These are phyloP conservation scores for Trypanosomatidae sp. DNA, from an alignment of 208 protist species.

Conservation along the genomic window DNA sequence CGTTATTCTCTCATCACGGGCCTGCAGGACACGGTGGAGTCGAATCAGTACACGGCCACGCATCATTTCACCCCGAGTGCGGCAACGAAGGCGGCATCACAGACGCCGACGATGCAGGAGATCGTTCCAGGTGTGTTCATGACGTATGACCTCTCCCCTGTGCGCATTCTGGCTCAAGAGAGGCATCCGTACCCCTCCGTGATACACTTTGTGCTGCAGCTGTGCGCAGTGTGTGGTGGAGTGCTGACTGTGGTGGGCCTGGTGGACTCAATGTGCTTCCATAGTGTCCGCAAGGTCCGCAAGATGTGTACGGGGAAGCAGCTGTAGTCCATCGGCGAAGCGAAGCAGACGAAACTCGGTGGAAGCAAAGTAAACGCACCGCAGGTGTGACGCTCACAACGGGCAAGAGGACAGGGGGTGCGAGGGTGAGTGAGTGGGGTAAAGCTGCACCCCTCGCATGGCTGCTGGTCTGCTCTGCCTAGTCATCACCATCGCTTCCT, in stretches of 20 bases:
- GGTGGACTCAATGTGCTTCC: conserved; percentile 57
- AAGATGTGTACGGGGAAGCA: conserved; percentile 59
- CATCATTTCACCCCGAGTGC: conserved; percentile 63
- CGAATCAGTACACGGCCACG: conserved; percentile 92
- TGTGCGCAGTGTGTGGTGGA: conserved; percentile 67
- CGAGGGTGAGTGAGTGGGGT: neutral
- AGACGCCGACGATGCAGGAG: neutral
- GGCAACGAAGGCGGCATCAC: neutral
- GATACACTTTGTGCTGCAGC: conserved; percentile 62
- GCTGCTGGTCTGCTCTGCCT: neutral
- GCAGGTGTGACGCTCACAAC: neutral
- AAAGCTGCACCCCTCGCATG: neutral
- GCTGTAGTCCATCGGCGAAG: conserved; percentile 20
- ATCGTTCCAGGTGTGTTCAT: conserved; percentile 84
- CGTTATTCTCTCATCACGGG: conserved; percentile 32
- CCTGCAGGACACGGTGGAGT: conserved; percentile 36
- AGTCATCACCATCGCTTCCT: neutral
- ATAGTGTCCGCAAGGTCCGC: conserved; percentile 32
- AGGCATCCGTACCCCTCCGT: conserved; percentile 57
- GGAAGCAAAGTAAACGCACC: neutral
- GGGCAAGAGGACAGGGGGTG: neutral
- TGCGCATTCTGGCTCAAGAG: conserved; percentile 60
- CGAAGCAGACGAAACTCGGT: neutral
- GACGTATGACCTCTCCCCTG: conserved; percentile 87
- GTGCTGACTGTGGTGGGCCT: conserved; percentile 67